Evolutionary conservation across 2,329 filamentous ascomycete species (phyloP), one percentile per base, ranked within the genome.

Genomic region (Hypoxylon sp.): DNA sequence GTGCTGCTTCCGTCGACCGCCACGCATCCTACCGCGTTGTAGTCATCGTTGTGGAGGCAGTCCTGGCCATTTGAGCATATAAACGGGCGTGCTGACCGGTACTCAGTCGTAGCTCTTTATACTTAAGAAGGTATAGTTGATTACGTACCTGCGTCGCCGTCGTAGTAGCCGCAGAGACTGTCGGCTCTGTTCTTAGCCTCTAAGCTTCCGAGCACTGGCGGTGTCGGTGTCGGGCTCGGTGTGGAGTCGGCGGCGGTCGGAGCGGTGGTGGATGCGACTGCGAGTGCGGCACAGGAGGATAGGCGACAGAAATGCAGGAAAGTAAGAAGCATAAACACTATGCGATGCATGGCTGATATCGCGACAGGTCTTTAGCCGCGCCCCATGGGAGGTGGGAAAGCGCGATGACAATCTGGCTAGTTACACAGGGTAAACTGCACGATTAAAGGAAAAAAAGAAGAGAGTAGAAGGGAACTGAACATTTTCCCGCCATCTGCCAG

Each of bases 141-240:
- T 11, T 43, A 19, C 44, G n/a, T 17, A 62, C 59, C 59, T 53
- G 41, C 47, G 24, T 62, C 59, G n/a, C 59, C 59, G n/a, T 52
- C 28, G 47, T 49, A 53, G 17, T 57, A 62, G 6, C 53, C 59
- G 8, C 59, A 62, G 17, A 57, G 48, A 17, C 48, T 22, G 6
- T 34, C 48, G n/a, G 48, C 48, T 20, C 57, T 43, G 15, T 54
- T 19, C 30, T 50, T 60, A 2, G 50, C 57, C 34, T 60, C 44
- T 15, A 60, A 39, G 22, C 32, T 26, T 3, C 34, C 13, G 22
- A 50, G 24, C 13, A 50, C 34, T 10, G 57, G 44, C 19, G 44
- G 34, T 32, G 57, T 60, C n/a, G 53, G 17, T 4, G 32, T 20
- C 15, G 44, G 47, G 22, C 17, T 24, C 24, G 49, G 43, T 19